These are phyloP conservation scores for Trematosphaeria pertusa DNA, from an alignment of 2,329 filamentous ascomycete genomes.

Conservation along the genomic window DNA sequence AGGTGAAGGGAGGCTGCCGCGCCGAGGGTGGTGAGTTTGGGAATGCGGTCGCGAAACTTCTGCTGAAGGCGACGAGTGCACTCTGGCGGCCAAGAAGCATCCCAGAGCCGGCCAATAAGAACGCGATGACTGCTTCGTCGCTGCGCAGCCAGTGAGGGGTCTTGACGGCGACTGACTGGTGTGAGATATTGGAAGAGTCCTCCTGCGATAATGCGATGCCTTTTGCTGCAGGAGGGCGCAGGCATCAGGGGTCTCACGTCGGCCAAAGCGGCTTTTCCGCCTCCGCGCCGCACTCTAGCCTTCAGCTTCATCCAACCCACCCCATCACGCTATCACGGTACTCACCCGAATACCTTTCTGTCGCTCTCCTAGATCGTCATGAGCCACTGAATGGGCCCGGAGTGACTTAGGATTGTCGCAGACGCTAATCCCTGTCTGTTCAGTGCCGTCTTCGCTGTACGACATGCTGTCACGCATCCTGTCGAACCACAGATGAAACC, in stretches of 20 bases:
- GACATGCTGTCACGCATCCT: too few relatives aligned
- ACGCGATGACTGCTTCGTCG: constrained; percentile 1
- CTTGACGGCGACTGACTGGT: neutral
- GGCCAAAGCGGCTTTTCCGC: constrained; percentile 10
- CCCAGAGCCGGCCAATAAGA: constrained; percentile 15
- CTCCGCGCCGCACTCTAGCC: constrained; percentile 4
- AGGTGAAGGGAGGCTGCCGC: neutral
- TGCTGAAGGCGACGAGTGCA: constrained; percentile 36
- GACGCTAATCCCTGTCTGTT: too few relatives aligned
- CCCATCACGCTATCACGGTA: constrained; percentile 1
- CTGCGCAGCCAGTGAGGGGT: neutral
- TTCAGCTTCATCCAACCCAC: neutral
- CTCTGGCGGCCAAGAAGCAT: constrained; percentile 40
- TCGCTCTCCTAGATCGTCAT: too few relatives aligned
- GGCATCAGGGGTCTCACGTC: constrained; percentile 10
- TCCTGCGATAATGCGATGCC: constrained; percentile 1
- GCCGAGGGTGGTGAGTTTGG: neutral
- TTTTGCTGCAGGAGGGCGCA: constrained; percentile 6
- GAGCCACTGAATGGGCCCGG: too few relatives aligned
- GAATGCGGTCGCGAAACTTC: constrained; percentile 26
- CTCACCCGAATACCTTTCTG: neutral
- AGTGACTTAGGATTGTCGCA: too few relatives aligned
- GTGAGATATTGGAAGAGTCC: neutral
- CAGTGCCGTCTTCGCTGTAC: too few relatives aligned
- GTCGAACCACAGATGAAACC: too few relatives aligned